These are phyloP conservation scores for Lumnitzera racemosa DNA, from an alignment of 345 rosid genomes.

Conservation along the genomic window DNA sequence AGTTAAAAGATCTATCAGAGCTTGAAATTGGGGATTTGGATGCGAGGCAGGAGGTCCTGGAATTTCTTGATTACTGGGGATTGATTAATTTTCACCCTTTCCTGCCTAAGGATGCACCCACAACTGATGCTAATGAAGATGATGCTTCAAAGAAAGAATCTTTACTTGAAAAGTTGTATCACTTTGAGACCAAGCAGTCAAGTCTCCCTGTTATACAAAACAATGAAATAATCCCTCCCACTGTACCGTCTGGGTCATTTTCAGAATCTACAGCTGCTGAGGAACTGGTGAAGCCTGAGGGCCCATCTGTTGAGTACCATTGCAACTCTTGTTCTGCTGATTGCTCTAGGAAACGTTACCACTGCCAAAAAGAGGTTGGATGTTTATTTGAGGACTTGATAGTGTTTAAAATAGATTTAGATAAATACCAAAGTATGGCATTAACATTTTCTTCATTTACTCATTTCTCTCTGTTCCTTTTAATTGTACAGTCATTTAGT, in stretches of 20 bases:
- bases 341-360: slow-evolving; percentile 98
- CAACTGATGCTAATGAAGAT: slow-evolving; percentile 27
- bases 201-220: slow-evolving; percentile 34
- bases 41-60: slow-evolving; percentile 83
- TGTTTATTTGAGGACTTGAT: neutral
- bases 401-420: neutral
- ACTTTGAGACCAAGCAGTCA: slow-evolving; percentile 57
- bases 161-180: slow-evolving; percentile 63
- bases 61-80: slow-evolving; percentile 99
- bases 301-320: slow-evolving; percentile 89
- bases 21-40: slow-evolving; percentile 73
- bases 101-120: slow-evolving; percentile 36
- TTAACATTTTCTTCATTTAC: no score
- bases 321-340: slow-evolving; percentile 98
- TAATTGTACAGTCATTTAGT: neutral
- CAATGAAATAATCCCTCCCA: slow-evolving; percentile 42
- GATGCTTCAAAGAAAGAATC: slow-evolving; percentile 32
- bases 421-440: no score
- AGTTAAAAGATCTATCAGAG: slow-evolving; percentile 61
- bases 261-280: slow-evolving; percentile 70
- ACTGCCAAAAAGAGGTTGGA: slow-evolving; percentile 94
- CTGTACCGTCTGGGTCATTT: slow-evolving; percentile 51
- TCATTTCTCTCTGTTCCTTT: neutral
- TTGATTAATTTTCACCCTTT: slow-evolving; percentile 94
- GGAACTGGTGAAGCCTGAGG: slow-evolving; percentile 70